Percentiles rank a stretch among this genome's conserved stretches.
Conservation (phyloP, 2,329 filamentous ascomycete genomes). For the Colletotrichum sp. region DNA sequence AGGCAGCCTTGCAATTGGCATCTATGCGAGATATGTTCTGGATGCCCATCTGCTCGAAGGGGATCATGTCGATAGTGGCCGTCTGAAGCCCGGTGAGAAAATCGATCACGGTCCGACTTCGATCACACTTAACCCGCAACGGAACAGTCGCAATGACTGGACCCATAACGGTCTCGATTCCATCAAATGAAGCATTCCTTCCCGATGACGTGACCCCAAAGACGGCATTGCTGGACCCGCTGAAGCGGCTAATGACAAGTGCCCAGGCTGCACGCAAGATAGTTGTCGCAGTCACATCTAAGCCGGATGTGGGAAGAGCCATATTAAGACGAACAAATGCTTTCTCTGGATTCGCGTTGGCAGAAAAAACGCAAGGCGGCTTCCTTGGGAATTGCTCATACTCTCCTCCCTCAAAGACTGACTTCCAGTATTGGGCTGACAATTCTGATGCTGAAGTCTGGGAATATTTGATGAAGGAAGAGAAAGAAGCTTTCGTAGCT, state of each 20-base stretch:
- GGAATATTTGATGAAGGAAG: slow-evolving; percentile 16
- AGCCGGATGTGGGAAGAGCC: not conserved
- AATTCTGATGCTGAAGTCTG: not conserved
- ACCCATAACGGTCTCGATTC: slow-evolving; percentile 30
- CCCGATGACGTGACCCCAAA: slow-evolving; percentile 44
- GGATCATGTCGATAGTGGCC: slow-evolving; percentile 29
- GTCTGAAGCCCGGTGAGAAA: slow-evolving; percentile 30
- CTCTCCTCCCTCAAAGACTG: slow-evolving; percentile 1
- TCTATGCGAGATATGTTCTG: slow-evolving; percentile 28
- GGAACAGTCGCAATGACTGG: slow-evolving; percentile 25
- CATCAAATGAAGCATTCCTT: slow-evolving; percentile 23
- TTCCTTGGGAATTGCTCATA: not conserved
- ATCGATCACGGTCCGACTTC: not conserved
- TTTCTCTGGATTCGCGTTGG: not conserved
- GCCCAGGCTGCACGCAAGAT: slow-evolving; percentile 41
- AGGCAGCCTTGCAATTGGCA: not conserved
- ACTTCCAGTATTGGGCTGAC: slow-evolving; percentile 9
- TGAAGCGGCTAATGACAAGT: slow-evolving; percentile 40
- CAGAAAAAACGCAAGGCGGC: not conserved
- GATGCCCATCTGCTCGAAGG: slow-evolving; percentile 33
- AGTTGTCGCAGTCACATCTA: not conserved
- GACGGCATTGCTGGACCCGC: slow-evolving; percentile 37
- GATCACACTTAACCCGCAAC: not conserved
- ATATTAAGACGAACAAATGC: not conserved
- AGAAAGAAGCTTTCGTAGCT: not conserved